Conservation (phyloP, 2,329 filamentous ascomycete species). For the Elsinoe batatas region DNA sequence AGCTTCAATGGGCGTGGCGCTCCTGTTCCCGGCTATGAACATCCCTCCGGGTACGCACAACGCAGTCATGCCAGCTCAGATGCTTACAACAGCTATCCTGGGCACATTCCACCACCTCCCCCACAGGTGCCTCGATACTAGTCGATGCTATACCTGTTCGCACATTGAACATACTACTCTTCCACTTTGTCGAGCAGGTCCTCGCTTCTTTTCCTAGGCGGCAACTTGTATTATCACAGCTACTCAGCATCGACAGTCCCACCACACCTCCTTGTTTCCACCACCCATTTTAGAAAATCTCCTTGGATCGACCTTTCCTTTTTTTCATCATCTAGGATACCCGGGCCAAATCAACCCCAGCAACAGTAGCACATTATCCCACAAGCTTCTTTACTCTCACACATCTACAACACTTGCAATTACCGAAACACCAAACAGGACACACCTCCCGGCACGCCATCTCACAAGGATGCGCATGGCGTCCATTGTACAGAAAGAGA, state of each 20-base stretch:
- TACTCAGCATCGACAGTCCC: slow-evolving; percentile 1
- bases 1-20: not conserved
- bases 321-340: slow-evolving; percentile 4
- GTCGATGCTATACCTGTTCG: not conserved
- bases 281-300: not conserved
- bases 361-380: not conserved
- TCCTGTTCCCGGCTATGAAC: slow-evolving; percentile 2
- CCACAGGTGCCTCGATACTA: slow-evolving; percentile 5
- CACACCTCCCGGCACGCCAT: not conserved
- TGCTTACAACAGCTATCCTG: slow-evolving; percentile 7
- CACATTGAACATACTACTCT: not conserved
- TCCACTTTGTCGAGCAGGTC: not conserved
- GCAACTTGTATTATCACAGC: slow-evolving; percentile 1
- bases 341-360: not conserved
- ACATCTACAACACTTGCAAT: not conserved
- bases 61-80: not conserved
- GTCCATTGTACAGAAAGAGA: slow-evolving; percentile 10
- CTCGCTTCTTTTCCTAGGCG: not conserved
- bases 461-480: not conserved
- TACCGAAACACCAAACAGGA: not conserved
- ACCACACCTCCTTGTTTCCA: not conserved
- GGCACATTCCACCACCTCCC: not conserved
- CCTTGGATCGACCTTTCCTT: not conserved
- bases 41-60: not conserved
- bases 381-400: not conserved